phyloP scores from a whole-genome alignment of 2,329 filamentous ascomycete genomes.

The Graphilbum ipis-grandicollis region DNA sequence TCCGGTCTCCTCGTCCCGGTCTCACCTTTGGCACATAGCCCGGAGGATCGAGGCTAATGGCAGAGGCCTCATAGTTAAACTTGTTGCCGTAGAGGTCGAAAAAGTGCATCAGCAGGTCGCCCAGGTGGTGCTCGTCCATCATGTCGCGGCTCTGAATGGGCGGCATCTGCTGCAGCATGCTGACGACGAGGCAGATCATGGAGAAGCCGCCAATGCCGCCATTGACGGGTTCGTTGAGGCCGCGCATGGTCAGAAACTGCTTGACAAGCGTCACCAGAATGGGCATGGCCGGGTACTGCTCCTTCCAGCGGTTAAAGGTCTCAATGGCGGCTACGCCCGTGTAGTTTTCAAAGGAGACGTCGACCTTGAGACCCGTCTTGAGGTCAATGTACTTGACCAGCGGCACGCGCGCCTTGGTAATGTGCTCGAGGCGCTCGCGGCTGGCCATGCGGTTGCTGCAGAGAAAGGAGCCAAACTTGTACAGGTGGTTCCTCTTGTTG shows the following conservation, averaged over 20 bases:
- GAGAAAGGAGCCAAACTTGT: conserved; percentile 45
- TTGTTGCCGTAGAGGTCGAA: conserved; percentile 75
- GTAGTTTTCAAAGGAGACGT: conserved; percentile 87
- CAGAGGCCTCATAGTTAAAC: conserved; percentile 52
- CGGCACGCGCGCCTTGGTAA: conserved; percentile 66
- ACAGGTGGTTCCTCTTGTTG: conserved; percentile 38
- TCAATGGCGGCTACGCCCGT: conserved; percentile 64
- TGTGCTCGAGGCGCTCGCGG: conserved; percentile 43
- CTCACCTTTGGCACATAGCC: conserved; percentile 59
- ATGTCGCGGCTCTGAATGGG: conserved; percentile 45
- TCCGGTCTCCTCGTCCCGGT: too few species aligned
- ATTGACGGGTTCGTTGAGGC: conserved; percentile 76
- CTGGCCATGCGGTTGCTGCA: conserved; percentile 37
- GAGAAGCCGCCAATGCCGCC: conserved; percentile 90
- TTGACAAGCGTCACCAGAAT: conserved; percentile 78
- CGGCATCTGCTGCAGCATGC: conserved; percentile 68
- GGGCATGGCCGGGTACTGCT: conserved; percentile 67
- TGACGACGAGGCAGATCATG: conserved; percentile 83
- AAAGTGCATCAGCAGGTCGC: conserved; percentile 71
- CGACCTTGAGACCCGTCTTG: conserved; percentile 64
- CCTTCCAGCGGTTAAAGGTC: conserved; percentile 69
- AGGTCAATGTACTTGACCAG: conserved; percentile 81
- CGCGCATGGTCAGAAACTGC: conserved; percentile 79
- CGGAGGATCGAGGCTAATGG: conserved; percentile 61
- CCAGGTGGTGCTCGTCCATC: conserved; percentile 49